Evolutionary conservation across 2,329 filamentous ascomycete genomes (phyloP), one percentile per base, ranked within the genome.

Genomic region (Phyllachora maydis): DNA sequence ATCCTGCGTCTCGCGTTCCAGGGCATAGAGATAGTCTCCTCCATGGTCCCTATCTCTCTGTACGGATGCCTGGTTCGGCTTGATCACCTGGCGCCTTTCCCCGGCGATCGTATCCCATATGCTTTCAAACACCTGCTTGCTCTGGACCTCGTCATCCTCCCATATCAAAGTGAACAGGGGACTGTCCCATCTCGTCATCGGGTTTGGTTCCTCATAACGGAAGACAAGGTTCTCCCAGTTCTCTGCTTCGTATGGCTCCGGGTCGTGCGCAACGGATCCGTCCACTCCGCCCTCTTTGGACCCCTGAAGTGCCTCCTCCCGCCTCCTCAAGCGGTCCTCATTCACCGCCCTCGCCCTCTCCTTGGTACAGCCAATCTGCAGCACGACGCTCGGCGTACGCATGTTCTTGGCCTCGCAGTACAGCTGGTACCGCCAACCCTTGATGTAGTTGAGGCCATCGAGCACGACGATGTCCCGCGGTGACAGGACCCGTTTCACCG

Each of bases 391-490:
- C 3, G 74, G 65, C 4, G 78, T 88, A 31, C 70, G 54, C 25
- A 77, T 51, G 22, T 78, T 78, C 47, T 88, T 88, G 18, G 78
- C 68, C 48, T 88, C 78, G 50, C 78, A 85, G 45, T 73, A 74
- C 12, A 90, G 54, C 53, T 90, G 78, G 43, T 90, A 90, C 23
- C 79, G 61, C 65, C 77, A 88, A 18, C 78, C 79, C 46, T 88
- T 88, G 50, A 90, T 90, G 48, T 88, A 90, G 47, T 88, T 88
- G 29, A 78, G 52, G 2, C 71, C 69, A 42, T 90, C 78, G 10
- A 81, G 64, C 22, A 90, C 65, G 24, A 88, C 75, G 28, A 90
- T 68, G 38, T 79, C 73, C 37, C 67, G 66, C 27, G 68, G 62
- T 29, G 63, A 68, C 15, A 90, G 56, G 23, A 70, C 61, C 20